These are phyloP conservation scores for Elongisporangium undulatum DNA, from an alignment of 352 stramenopile genomes.

Conservation along the genomic window DNA sequence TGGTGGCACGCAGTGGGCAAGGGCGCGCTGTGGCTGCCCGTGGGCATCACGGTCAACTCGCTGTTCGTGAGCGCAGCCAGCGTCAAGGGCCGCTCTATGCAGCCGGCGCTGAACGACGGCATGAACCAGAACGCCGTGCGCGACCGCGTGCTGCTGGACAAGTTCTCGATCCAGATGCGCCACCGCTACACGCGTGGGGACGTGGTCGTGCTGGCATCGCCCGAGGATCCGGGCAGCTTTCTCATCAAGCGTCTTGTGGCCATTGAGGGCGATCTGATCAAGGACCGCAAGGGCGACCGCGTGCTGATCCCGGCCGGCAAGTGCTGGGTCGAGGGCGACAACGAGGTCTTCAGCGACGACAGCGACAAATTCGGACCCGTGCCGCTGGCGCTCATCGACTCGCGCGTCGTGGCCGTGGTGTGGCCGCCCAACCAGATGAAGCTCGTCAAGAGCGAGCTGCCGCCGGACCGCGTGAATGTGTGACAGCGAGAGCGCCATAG, in stretches of 20 bases:
- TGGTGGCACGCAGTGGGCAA: slow-evolving; percentile 61
- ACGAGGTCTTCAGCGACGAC: slow-evolving; percentile 68
- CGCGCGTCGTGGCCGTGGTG: slow-evolving; percentile 69
- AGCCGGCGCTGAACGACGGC: slow-evolving; percentile 76
- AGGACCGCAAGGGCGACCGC: slow-evolving; percentile 30
- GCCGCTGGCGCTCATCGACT: slow-evolving; percentile 78
- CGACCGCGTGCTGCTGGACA: slow-evolving; percentile 82
- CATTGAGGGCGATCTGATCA: slow-evolving; percentile 70
- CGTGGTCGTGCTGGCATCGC: slow-evolving; percentile 76
- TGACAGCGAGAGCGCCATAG: slow-evolving; percentile 14
- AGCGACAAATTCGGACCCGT: slow-evolving; percentile 73
- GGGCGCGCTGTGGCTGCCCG: slow-evolving; percentile 70
- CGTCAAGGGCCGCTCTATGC: slow-evolving; percentile 82
- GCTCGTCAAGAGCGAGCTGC: slow-evolving; percentile 46
- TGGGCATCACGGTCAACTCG: slow-evolving; percentile 75
- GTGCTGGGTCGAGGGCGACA: slow-evolving; percentile 87
- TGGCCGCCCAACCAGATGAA: slow-evolving; percentile 71
- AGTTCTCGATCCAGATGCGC: slow-evolving; percentile 76
- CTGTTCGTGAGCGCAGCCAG: slow-evolving; percentile 64
- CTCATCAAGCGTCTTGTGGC: slow-evolving; percentile 80
- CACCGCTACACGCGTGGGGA: slow-evolving; percentile 63
- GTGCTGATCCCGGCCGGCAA: slow-evolving; percentile 60
- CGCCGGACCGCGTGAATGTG: slow-evolving; percentile 51
- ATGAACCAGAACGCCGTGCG: slow-evolving; percentile 56
- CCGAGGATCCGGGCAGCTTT: slow-evolving; percentile 41